Evolutionary conservation across 495 filamentous ascomycete genomes (phyloP).

Genomic region (Aspergillus homomorphus): DNA sequence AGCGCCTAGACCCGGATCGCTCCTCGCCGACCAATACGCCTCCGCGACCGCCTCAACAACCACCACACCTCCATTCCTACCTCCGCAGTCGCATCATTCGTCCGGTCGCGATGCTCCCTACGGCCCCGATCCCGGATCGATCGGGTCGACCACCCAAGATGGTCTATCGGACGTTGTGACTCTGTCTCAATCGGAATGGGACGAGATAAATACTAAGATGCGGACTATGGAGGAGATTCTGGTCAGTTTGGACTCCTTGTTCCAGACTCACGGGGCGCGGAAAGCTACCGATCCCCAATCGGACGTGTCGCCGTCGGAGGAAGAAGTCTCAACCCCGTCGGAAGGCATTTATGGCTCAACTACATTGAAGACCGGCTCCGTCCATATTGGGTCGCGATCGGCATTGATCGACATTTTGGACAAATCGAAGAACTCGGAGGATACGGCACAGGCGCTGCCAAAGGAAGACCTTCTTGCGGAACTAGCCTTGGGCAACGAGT

Average conservation of each 20-base stretch:
- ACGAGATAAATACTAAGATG: conserved; percentile 46
- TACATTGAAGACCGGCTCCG: conserved; percentile 40
- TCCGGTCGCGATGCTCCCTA: conserved; percentile 15
- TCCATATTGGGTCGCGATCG: conserved; percentile 57
- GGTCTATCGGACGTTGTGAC: conserved; percentile 31
- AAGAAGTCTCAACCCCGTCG: conserved; percentile 23
- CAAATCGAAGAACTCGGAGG: conserved; percentile 36
- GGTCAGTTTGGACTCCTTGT: conserved; percentile 36
- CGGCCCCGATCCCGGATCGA: conserved; percentile 8
- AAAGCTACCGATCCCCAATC: conserved; percentile 19
- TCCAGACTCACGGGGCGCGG: conserved; percentile 31
- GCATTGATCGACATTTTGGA: conserved; percentile 51
- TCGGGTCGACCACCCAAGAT: conserved; percentile 6
- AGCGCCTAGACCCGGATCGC: conserved; percentile 15
- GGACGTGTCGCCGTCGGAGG: conserved; percentile 7
- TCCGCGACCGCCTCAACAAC: conserved; percentile 11
- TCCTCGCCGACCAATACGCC: conserved; percentile 18
- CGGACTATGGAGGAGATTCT: conserved; percentile 44
- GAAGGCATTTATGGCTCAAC: conserved; percentile 51
- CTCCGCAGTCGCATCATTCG: conserved; percentile 7
- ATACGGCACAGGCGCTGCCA: conserved; percentile 54
- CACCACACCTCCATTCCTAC: conserved; percentile 8
- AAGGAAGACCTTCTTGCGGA: conserved; percentile 77
- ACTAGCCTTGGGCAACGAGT: conserved; percentile 75
- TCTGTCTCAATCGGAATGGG: conserved; percentile 43